Base-by-base conservation (phyloP, 1,284 basidiomycete species). In the Ceratobasidium theobromae region DNA sequence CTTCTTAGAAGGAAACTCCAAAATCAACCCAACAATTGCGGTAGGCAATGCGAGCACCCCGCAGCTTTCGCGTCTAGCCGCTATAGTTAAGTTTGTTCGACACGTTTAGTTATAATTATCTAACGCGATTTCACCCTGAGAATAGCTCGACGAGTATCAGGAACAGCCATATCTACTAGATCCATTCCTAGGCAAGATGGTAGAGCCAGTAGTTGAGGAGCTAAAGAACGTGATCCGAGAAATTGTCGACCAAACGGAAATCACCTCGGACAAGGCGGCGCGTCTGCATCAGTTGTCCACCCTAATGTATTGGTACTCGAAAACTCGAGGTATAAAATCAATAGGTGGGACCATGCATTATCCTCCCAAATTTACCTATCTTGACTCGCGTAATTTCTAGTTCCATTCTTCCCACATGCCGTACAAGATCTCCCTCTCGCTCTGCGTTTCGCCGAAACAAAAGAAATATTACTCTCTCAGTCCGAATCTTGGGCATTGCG, bases 101-200 rank as follows among this genome's bases (percentile, higher is more conserved):
- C 4, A 40, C 4, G 4, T 33, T n/a, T 6, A 18, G n/a, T 33
- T 18, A n/a, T n/a, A n/a, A n/a, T 49, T 33, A 27, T 38, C 35
- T 16, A 14, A 30, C 18, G 25, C 6, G 8, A 21, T 66, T 40
- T 66, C 16, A 28, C 23, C 28, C 67, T 43, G 14, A 53, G 41
- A n/a, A n/a, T 35, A 98, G 95, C 83, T 98, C 43, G 84, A 87
- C 74, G 84, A 87, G 74, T 99, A 98, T 73, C 95, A 98, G 74
- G 95, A 98, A 68, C 91, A 96, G 72, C 82, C 95, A 1, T 93
- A 95, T 73, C 83, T 99, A 0, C 82, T 98, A n/a, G 97, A 99
- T 75, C 95, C 95, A n/a, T 88, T 86, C 72, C 82, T 99, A n/a
- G 91, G 95, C 72, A 74, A 79, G 16, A 86, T 99, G 67, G 85